Evolutionary conservation across 2,329 filamentous ascomycete species (phyloP).

Genomic region (Tolypocladium guangdongense): DNA sequence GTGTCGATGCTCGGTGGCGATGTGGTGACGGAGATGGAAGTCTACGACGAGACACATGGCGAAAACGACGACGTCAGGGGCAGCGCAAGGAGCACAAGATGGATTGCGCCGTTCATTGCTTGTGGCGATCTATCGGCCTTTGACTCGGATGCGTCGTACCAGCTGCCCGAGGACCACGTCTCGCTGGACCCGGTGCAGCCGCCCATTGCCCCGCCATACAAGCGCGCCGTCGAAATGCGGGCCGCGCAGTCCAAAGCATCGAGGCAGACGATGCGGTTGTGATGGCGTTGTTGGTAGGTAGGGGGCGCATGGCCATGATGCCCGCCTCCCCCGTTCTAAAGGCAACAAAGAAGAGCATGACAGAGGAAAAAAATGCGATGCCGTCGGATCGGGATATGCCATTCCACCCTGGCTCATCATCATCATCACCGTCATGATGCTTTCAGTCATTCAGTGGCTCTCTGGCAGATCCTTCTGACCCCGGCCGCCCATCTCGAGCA

Average conservation of each 20-base stretch:
- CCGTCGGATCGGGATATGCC: not conserved
- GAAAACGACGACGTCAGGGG: constrained; percentile 13
- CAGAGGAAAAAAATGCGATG: not conserved
- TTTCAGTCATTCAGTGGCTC: constrained; percentile 1
- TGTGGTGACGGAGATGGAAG: constrained; percentile 34
- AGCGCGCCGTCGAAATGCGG: constrained; percentile 69
- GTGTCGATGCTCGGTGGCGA: constrained; percentile 12
- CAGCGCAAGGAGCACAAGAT: constrained; percentile 39
- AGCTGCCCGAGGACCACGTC: constrained; percentile 74
- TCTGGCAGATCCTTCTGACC: constrained; percentile 21
- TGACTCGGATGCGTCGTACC: constrained; percentile 91
- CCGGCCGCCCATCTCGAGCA: constrained; percentile 30
- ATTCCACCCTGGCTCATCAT: not conserved
- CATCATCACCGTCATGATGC: not conserved
- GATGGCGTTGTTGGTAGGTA: not conserved
- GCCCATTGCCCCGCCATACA: constrained; percentile 92
- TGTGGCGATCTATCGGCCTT: constrained; percentile 92
- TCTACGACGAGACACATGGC: constrained; percentile 31
- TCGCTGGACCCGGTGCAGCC: constrained; percentile 89
- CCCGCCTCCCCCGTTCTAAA: not conserved
- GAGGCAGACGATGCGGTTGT: not conserved
- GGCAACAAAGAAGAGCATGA: not conserved
- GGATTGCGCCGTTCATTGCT: constrained; percentile 95
- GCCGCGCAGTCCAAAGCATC: constrained; percentile 20
- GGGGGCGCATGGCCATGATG: not conserved